A percentile compares a stretch with the other conserved stretches of the same genome.
phyloP scores from a whole-genome alignment of 2,329 filamentous ascomycete species.

The Mycosphaerelloides madeirae region DNA sequence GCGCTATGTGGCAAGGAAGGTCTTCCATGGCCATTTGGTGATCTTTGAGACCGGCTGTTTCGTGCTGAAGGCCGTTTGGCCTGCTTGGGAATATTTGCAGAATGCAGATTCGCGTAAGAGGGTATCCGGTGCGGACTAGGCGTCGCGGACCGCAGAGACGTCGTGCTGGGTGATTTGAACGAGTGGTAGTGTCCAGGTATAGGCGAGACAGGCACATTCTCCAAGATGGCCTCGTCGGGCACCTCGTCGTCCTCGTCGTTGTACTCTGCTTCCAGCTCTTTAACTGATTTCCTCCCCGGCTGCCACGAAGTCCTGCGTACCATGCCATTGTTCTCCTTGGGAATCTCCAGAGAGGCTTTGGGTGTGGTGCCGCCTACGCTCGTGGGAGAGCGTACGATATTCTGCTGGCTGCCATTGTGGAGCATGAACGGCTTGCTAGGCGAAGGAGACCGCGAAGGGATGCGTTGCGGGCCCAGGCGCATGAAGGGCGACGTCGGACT shows the following conservation, averaged over 20 bases:
- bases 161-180: slow-evolving; percentile 17
- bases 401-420: slow-evolving; percentile 9
- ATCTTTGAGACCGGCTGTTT: slow-evolving; percentile 24
- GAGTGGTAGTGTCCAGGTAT: slow-evolving; percentile 32
- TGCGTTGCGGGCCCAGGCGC: slow-evolving; percentile 13
- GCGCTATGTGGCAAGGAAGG: slow-evolving; percentile 29
- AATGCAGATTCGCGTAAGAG: slow-evolving; percentile 28
- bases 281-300: slow-evolving; percentile 61
- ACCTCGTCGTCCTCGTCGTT: slow-evolving; percentile 72
- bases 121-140: slow-evolving; percentile 33
- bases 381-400: slow-evolving; percentile 12
- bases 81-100: slow-evolving; percentile 33
- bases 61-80: slow-evolving; percentile 30
- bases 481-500: slow-evolving; percentile 31
- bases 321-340: slow-evolving; percentile 6
- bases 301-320: slow-evolving; percentile 57
- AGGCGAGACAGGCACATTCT: slow-evolving; percentile 78
- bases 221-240: slow-evolving; percentile 71
- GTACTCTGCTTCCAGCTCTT: slow-evolving; percentile 72
- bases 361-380: slow-evolving; percentile 17
- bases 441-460: slow-evolving; percentile 31
- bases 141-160: slow-evolving; percentile 25
- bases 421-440: slow-evolving; percentile 24
- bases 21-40: slow-evolving; percentile 25
- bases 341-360: slow-evolving; percentile 21